phyloP scores from a whole-genome alignment of 768 basidiomycete species.

The Fibroporia radiculosa region DNA sequence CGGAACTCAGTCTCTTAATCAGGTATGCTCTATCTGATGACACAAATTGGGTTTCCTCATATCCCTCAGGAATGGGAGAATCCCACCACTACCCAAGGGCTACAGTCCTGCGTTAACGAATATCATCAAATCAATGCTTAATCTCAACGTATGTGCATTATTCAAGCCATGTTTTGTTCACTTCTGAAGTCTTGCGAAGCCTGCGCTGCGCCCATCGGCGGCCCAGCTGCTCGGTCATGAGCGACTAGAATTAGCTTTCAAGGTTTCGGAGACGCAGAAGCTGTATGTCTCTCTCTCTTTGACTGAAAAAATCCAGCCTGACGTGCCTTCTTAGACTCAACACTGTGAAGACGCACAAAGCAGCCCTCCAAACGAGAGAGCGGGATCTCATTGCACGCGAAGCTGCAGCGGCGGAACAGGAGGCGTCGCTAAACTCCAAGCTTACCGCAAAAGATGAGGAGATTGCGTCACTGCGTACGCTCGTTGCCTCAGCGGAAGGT shows the following conservation, averaged over 20 bases:
- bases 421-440: conserved; percentile 39
- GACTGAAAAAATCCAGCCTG: too few relatives aligned
- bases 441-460: conserved; percentile 56
- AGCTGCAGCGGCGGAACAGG: conserved; percentile 43
- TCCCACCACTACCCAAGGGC: conserved; percentile 80
- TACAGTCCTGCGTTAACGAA: conserved; percentile 66
- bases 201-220: conserved; percentile 81
- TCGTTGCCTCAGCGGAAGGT: conserved; percentile 32
- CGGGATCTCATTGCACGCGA: conserved; percentile 58
- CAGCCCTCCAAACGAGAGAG: conserved; percentile 48
- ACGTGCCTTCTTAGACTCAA: conserved; percentile 42
- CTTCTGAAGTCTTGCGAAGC: too few relatives aligned
- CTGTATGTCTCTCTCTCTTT: conserved; percentile 39
- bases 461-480: conserved; percentile 31
- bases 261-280: conserved; percentile 71
- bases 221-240: conserved; percentile 77
- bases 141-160: conserved; percentile 60
- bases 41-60: not conserved
- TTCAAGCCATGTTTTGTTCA: too few relatives aligned
- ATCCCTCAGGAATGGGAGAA: conserved; percentile 64
- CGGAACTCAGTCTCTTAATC: conserved; percentile 76
- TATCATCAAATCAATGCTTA: conserved; percentile 85
- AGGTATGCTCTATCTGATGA: conserved; percentile 35
- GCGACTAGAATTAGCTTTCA: conserved; percentile 59
- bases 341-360: conserved; percentile 57